Percentiles rank a stretch among this genome's conserved stretches.
Conservation (phyloP, 306 rosid species). For the Citrullus colocynthis region DNA sequence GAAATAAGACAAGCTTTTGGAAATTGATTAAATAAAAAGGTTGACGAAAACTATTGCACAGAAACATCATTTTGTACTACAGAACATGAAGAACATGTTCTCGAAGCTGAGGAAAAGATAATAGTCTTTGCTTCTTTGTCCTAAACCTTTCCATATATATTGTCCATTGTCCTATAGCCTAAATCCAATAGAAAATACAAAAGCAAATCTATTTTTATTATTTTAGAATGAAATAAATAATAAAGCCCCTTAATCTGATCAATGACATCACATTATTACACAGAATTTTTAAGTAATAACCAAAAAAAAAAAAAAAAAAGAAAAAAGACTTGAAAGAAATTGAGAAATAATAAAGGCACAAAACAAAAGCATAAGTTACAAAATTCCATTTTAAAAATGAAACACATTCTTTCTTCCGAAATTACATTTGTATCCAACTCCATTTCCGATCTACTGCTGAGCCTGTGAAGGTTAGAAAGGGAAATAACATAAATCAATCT, state of each 20-base stretch:
- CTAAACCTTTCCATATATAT: no score
- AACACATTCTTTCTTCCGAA: slow-evolving; percentile 5
- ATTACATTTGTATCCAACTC: slow-evolving; percentile 38
- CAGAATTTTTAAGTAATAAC: not conserved
- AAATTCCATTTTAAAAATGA: not conserved
- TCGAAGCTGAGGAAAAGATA: no score
- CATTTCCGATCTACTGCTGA: slow-evolving; percentile 24
- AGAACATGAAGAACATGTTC: no score
- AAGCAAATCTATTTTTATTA: not conserved
- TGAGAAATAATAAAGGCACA: not conserved
- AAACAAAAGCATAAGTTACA: not conserved
- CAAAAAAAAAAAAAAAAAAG: no score
- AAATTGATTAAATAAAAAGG: no score
- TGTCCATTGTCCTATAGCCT: not conserved
- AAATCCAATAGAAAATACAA: not conserved
- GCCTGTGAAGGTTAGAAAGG: slow-evolving; percentile 20
- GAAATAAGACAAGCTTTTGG: no score
- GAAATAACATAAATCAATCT: not conserved
- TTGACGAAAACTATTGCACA: no score
- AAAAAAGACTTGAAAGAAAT: not conserved
- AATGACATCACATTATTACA: not conserved
- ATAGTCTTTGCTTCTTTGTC: no score
- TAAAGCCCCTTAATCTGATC: not conserved
- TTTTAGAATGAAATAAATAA: no score
- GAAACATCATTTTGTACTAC: no score